Percentiles rank a stretch among this genome's conserved stretches.
Evolutionary conservation across 768 basidiomycete genomes (phyloP).

Genomic region (Mycena kentingensis): DNA sequence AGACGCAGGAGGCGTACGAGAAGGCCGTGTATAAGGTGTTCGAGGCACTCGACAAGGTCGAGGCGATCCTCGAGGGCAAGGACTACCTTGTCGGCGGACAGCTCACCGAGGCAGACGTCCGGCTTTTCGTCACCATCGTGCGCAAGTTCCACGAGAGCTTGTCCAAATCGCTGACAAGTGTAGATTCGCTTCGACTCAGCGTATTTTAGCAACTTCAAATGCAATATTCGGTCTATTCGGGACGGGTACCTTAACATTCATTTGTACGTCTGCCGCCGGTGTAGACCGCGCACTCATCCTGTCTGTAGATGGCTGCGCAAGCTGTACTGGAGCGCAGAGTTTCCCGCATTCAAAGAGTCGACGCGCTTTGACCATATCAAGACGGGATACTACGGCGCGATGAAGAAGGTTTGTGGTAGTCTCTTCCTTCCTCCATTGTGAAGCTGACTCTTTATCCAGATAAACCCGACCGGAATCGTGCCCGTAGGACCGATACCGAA

Average conservation of each 20-base stretch:
- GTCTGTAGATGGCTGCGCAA: background rate
- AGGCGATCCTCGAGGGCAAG: slow-evolving; percentile 74
- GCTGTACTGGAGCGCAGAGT: background rate
- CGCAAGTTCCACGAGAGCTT: slow-evolving; percentile 31
- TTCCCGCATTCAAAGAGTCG: background rate
- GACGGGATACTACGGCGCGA: background rate
- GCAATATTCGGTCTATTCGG: background rate
- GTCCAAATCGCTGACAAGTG: background rate
- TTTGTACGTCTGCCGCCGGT: background rate
- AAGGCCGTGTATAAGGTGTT: slow-evolving; percentile 74
- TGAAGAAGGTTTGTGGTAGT: background rate
- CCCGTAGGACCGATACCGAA: slow-evolving; percentile 72
- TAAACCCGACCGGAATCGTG: slow-evolving; percentile 79
- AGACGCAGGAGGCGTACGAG: slow-evolving; percentile 78
- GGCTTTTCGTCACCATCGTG: slow-evolving; percentile 93
- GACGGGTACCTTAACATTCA: background rate
- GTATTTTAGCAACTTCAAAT: background rate
- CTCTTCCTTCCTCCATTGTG: no score
- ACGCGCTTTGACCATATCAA: background rate
- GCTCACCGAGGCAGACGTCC: slow-evolving; percentile 83
- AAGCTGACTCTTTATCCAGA: slow-evolving; percentile 39
- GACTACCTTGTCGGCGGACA: slow-evolving; percentile 81
- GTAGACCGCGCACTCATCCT: background rate
- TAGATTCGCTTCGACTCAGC: slow-evolving; percentile 1
- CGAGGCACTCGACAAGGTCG: slow-evolving; percentile 76